Conservation (phyloP, 192 early-diverging fungal genomes). For the Coemansia sp. region DNA sequence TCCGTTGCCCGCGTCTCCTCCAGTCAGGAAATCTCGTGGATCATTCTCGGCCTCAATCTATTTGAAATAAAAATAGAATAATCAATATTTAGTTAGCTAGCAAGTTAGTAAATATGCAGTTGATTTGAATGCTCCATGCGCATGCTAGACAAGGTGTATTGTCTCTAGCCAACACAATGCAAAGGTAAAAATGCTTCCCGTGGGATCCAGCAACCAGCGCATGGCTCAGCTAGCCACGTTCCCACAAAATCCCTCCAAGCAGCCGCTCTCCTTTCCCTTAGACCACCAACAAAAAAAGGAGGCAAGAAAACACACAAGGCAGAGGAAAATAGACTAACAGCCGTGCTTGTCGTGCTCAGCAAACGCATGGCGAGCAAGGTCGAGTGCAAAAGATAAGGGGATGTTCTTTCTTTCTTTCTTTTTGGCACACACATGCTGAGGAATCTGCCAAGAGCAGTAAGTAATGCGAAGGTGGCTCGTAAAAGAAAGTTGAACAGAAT, state of each 20-base stretch:
- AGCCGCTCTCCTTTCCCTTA: not conserved
- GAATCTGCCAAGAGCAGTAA: no score
- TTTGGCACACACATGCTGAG: no score
- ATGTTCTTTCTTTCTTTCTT: not conserved
- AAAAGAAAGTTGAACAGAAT: not conserved
- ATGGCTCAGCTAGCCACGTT: not conserved
- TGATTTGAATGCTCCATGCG: not conserved
- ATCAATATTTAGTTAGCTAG: not conserved
- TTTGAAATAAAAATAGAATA: not conserved
- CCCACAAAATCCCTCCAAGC: not conserved
- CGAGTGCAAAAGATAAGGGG: constrained; percentile 6
- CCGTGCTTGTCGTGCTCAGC: no score
- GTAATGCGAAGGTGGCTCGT: not conserved
- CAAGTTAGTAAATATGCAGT: not conserved
- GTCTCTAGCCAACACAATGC: no score
- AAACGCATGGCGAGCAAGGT: not conserved
- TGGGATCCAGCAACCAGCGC: not conserved
- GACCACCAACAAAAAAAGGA: not conserved
- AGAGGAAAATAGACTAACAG: not conserved
- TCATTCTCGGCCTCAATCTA: constrained; percentile 49
- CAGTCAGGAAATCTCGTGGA: constrained; percentile 47
- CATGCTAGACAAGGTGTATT: not conserved
- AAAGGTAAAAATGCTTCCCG: not conserved
- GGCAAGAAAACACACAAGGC: not conserved
- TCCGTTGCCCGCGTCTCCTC: constrained; percentile 11